Percentiles rank a stretch among this genome's conserved stretches.
Evolutionary conservation across 1,284 basidiomycete genomes (phyloP).

Genomic region (Omphalotus olearius): DNA sequence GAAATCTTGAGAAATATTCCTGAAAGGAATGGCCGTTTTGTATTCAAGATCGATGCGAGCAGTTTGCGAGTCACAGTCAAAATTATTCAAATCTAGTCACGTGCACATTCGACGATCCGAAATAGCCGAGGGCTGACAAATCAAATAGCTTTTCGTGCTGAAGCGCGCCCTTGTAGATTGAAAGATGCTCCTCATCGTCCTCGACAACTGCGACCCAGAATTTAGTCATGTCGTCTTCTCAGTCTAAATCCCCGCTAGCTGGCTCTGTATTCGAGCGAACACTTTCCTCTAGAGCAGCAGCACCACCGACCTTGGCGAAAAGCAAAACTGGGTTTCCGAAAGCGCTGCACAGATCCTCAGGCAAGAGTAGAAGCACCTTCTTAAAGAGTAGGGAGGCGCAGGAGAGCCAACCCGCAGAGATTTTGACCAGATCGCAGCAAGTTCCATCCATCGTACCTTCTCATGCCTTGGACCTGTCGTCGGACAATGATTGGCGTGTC

Average conservation of each 20-base stretch:
- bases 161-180: too few relatives aligned
- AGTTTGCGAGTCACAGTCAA: too few relatives aligned
- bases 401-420: conserved; percentile 5
- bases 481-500: conserved; percentile 33
- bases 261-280: conserved; percentile 61
- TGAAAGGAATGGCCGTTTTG: too few relatives aligned
- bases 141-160: too few relatives aligned
- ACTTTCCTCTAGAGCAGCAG: conserved; percentile 24
- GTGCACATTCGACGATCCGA: too few relatives aligned
- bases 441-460: background rate
- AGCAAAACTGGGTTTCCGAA: conserved; percentile 50
- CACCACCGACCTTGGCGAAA: conserved; percentile 24
- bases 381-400: conserved; percentile 39
- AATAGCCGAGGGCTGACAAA: too few relatives aligned
- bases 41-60: too few relatives aligned
- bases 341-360: conserved; percentile 51
- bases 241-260: conserved; percentile 19
- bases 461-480: background rate
- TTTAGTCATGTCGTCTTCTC: too few relatives aligned
- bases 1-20: conserved; percentile 21
- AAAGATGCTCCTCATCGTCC: too few relatives aligned
- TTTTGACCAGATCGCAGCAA: background rate
- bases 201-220: too few relatives aligned
- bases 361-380: conserved; percentile 50
- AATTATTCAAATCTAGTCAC: too few relatives aligned